phyloP scores from a whole-genome alignment of 371 early-diverging fungal genomes.

The Nematocida ausubeli region DNA sequence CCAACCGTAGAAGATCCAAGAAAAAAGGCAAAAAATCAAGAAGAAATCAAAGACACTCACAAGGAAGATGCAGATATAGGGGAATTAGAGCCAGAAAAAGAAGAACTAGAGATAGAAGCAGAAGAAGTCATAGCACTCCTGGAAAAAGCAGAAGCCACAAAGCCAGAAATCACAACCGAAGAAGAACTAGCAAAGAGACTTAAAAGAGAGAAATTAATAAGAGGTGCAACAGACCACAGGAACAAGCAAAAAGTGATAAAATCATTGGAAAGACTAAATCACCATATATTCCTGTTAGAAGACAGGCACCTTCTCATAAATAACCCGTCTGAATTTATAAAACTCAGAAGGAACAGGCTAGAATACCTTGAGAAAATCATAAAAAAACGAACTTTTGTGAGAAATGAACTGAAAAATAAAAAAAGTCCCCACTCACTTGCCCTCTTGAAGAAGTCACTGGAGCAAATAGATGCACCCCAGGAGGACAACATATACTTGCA shows the following conservation, averaged over 20 bases:
- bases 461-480: background rate
- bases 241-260: constrained; percentile 62
- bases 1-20: background rate
- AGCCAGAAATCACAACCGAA: constrained; percentile 14
- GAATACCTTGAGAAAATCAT: constrained; percentile 55
- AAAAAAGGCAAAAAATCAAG: background rate
- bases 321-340: constrained; percentile 52
- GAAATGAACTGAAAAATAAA: constrained; percentile 65
- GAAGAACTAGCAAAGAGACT: constrained; percentile 47
- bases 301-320: constrained; percentile 55
- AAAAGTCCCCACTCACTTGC: constrained; percentile 63
- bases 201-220: constrained; percentile 59
- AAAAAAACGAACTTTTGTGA: constrained; percentile 58
- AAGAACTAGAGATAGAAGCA: constrained; percentile 31
- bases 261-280: constrained; percentile 45
- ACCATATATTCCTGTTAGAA: constrained; percentile 45
- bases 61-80: background rate
- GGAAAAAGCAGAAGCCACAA: background rate
- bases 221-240: constrained; percentile 62
- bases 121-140: constrained; percentile 14
- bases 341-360: constrained; percentile 58
- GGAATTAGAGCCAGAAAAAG: constrained; percentile 2
- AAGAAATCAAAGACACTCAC: background rate
- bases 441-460: constrained; percentile 59
- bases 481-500: constrained; percentile 58